Conservation (phyloP, 2,329 filamentous ascomycete species). For the Teratosphaeria pseudoeucalypti region DNA sequence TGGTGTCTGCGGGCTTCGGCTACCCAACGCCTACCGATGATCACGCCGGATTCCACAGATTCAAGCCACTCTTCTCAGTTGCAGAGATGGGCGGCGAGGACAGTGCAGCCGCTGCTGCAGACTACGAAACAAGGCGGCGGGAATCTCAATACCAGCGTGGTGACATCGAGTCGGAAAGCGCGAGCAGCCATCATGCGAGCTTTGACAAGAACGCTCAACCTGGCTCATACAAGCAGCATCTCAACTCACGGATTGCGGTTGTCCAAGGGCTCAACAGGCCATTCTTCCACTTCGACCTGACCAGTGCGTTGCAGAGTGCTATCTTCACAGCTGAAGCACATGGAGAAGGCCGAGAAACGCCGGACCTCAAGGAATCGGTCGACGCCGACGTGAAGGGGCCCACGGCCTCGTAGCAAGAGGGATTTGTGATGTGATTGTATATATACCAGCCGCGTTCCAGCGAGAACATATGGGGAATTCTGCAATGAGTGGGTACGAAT, state of each 20-base stretch:
- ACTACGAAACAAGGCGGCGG: conserved; percentile 50
- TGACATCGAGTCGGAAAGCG: conserved; percentile 22
- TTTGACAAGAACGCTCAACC: conserved; percentile 38
- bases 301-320: conserved; percentile 77
- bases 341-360: not conserved
- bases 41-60: conserved; percentile 46
- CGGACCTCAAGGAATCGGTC: not conserved
- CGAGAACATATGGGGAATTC: not conserved
- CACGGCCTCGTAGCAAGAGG: not conserved
- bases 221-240: conserved; percentile 8
- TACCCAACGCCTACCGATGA: conserved; percentile 53
- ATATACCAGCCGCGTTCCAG: not conserved
- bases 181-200: conserved; percentile 11
- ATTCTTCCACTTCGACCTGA: conserved; percentile 88
- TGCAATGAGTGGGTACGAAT: not conserved
- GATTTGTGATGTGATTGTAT: not conserved
- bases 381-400: not conserved
- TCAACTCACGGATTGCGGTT: conserved; percentile 42
- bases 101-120: conserved; percentile 59
- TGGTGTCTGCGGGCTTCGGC: conserved; percentile 80
- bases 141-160: conserved; percentile 18
- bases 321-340: conserved; percentile 32
- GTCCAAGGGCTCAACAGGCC: conserved; percentile 82
- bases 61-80: conserved; percentile 93
- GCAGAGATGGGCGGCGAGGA: conserved; percentile 68